Evolutionary conservation across 768 basidiomycete genomes (phyloP).

Genomic region (Trametes sanguinea): DNA sequence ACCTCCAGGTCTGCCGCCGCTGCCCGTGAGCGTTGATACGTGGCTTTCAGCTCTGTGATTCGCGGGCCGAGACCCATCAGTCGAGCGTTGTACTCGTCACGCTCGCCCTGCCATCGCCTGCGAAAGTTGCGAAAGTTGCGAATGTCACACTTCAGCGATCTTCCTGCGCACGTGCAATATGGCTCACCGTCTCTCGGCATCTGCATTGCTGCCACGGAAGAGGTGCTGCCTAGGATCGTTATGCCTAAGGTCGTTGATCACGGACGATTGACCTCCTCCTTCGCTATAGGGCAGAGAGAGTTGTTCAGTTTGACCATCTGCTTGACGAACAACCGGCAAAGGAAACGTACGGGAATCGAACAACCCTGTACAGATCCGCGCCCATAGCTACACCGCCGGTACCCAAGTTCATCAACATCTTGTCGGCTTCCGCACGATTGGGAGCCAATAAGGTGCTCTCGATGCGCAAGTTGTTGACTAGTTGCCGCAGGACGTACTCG

Average conservation of each 20-base stretch:
- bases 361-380: conserved; percentile 61
- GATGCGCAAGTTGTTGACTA: conserved; percentile 75
- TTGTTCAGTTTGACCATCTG: background rate
- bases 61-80: conserved; percentile 34
- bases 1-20: conserved; percentile 31
- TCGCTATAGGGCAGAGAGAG: conserved; percentile 45
- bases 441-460: conserved; percentile 70
- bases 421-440: conserved; percentile 65
- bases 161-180: conserved; percentile 20
- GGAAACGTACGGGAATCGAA: conserved; percentile 59
- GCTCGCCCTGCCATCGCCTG: conserved; percentile 50
- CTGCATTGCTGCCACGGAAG: conserved; percentile 54
- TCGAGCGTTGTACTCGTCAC: conserved; percentile 42
- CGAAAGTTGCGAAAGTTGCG: background rate
- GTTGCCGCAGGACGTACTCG: conserved; percentile 70
- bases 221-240: conserved; percentile 46
- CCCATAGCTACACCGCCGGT: conserved; percentile 65
- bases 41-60: conserved; percentile 31
- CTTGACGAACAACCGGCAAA: background rate
- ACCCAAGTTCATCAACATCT: conserved; percentile 43
- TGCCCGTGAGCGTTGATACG: conserved; percentile 34
- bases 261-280: conserved; percentile 62
- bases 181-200: conserved; percentile 47
- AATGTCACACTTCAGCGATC: no score
- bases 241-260: conserved; percentile 33